Evolutionary conservation across 164 flowering plant genomes (phyloP), one percentile per base, ranked within the genome.

Genomic region (Stephania japonica): DNA sequence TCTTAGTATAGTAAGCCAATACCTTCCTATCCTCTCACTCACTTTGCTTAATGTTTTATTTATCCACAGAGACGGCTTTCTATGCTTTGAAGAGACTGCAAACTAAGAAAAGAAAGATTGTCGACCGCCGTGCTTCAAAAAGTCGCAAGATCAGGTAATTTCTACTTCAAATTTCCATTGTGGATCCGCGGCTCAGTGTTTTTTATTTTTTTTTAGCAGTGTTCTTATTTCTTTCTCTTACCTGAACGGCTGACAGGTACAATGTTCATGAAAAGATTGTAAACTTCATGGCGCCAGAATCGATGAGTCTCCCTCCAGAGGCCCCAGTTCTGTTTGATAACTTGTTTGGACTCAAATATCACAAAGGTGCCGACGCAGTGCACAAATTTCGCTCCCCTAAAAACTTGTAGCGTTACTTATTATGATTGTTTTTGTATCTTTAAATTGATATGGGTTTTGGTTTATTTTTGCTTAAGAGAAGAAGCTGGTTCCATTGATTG

Each of bases 121-220:
- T 92, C 26, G 97, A 92, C 59, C 86, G 96, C 12, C 91, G 97
- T 59, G 97, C 99, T 43, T 94, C 98, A 41, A 92, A 94, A 84
- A 85, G 90, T 79, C 91, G 99, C 49, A 92, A 91, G 85, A 92
- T 94, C 75, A 87, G 99, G 98, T 91, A 64, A 70, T 61, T n/a
- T 5, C 8, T 26, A 10, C 43, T 9, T 47, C 21, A 62, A 32
- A 5, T 19, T 26, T 6, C 14, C 14, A 5, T 4, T 42, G 70
- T 16, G 24, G 56, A 25, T n/a, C 26, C 23, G 18, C 8, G 24
- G 21, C 23, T 21, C 8, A 32, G 21, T 75, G n/a, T n/a, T n/a
- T 32, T 66, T 9, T 7, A 47, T 8, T 2, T 47, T 47, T 8
- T 47, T 47, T 65, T 65, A 8, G 42, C 16, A n/a, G 13, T 10